phyloP scores from a whole-genome alignment of 2,329 filamentous ascomycete species.

The Diplodia mutila region DNA sequence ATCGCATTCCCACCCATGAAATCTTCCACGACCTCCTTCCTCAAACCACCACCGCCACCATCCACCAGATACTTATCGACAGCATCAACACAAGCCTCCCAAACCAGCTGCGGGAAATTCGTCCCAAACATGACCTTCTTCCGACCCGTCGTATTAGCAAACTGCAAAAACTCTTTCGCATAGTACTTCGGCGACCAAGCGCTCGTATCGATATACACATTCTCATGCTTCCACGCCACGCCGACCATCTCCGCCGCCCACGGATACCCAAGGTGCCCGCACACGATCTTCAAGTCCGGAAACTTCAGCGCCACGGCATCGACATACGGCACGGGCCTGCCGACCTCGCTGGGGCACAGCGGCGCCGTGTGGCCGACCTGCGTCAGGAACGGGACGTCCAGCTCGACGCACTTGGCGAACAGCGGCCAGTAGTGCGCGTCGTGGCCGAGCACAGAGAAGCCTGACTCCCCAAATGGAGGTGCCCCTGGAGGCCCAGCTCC shows the following conservation, averaged over 20 bases:
- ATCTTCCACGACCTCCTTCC: not conserved
- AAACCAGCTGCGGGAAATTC: not conserved
- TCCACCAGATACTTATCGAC: not conserved
- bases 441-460: no score
- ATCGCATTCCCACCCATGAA: not conserved
- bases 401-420: no score
- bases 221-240: slow-evolving; percentile 36
- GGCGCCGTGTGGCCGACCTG: slow-evolving; percentile 36
- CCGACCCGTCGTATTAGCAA: not conserved
- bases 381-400: not conserved
- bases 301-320: slow-evolving; percentile 23
- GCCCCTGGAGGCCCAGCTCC: no score
- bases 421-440: no score
- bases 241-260: slow-evolving; percentile 33
- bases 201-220: slow-evolving; percentile 34
- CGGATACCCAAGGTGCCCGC: slow-evolving; percentile 26
- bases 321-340: slow-evolving; percentile 35
- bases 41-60: not conserved
- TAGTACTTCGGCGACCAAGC: slow-evolving; percentile 33
- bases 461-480: no score
- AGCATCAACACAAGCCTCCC: not conserved
- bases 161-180: slow-evolving; percentile 27
- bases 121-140: not conserved
- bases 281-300: not conserved
- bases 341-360: slow-evolving; percentile 34